Conservation (phyloP, 83 land plant species). For the Isoetes engelmannii region DNA sequence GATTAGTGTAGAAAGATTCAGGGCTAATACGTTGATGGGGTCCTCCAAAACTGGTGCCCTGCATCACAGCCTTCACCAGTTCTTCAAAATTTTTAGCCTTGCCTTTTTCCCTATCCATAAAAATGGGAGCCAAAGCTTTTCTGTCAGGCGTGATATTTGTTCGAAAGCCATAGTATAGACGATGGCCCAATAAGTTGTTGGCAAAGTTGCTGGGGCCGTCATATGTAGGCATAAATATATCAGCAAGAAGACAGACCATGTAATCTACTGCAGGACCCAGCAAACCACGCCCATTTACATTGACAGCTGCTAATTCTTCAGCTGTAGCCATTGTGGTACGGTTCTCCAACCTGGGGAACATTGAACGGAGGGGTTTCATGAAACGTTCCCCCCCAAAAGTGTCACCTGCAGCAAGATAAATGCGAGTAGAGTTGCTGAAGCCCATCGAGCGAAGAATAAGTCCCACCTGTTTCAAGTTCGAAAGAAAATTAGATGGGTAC, state of each 20-base stretch:
- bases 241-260: conserved; percentile 94
- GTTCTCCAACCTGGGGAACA: conserved; percentile 79
- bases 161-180: conserved; percentile 83
- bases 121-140: conserved; percentile 79
- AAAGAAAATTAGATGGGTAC: background rate
- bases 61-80: conserved; percentile 55
- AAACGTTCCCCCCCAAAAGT: conserved; percentile 86
- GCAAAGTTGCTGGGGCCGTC: conserved; percentile 99
- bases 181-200: conserved; percentile 87
- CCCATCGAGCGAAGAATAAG: conserved; percentile 76
- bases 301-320: conserved; percentile 42
- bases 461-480: conserved; percentile 56
- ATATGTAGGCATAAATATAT: conserved; percentile 92
- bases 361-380: conserved; percentile 60
- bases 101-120: conserved; percentile 62
- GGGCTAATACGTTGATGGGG: conserved; percentile 57
- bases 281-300: conserved; percentile 53
- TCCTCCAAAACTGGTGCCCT: conserved; percentile 48
- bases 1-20: conserved; percentile 91
- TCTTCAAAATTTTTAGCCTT: conserved; percentile 46
- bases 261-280: conserved; percentile 94
- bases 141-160: conserved; percentile 69
- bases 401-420: conserved; percentile 89
- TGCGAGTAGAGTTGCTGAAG: conserved; percentile 75
- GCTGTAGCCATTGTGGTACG: conserved; percentile 47